phyloP scores from a whole-genome alignment of 208 protist genomes.

The Leishmania gerbilli region DNA sequence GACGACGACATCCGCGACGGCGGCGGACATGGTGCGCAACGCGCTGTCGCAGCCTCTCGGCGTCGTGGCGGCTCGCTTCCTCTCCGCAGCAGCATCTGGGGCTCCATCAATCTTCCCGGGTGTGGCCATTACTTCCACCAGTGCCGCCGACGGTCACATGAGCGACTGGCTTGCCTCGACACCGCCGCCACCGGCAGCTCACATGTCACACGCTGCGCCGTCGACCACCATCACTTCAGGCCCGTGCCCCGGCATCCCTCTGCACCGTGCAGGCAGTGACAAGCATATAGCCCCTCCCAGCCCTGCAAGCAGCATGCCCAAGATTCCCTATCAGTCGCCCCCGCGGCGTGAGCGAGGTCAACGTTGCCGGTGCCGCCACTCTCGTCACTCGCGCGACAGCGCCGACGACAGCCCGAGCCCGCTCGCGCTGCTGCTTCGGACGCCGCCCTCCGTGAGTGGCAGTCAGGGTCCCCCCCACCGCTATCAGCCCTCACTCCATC shows the following conservation, averaged over 20 bases:
- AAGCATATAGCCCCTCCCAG: background rate
- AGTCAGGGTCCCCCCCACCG: background rate
- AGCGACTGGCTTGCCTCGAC: background rate
- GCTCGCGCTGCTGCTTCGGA: slow-evolving; percentile 1
- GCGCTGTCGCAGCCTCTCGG: slow-evolving; percentile 25
- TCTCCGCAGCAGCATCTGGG: slow-evolving; percentile 20
- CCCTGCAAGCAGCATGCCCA: background rate
- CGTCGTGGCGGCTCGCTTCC: slow-evolving; percentile 24
- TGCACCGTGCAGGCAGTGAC: background rate
- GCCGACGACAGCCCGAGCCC: background rate
- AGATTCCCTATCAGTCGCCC: background rate
- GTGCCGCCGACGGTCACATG: background rate
- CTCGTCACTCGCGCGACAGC: background rate
- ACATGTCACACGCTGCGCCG: background rate
- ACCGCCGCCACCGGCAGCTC: background rate
- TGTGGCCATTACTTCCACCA: background rate
- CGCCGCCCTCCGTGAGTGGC: background rate
- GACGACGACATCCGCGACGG: slow-evolving; percentile 5
- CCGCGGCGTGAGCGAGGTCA: background rate
- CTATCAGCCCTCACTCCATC: background rate
- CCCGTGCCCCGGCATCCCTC: background rate
- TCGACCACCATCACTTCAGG: background rate
- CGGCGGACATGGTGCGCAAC: slow-evolving; percentile 25
- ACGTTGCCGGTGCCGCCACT: background rate
- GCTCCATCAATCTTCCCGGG: slow-evolving; percentile 25